Evolutionary conservation across 1,284 basidiomycete species (phyloP), one percentile per base, ranked within the genome.

Genomic region (Rhodotorula sp.): DNA sequence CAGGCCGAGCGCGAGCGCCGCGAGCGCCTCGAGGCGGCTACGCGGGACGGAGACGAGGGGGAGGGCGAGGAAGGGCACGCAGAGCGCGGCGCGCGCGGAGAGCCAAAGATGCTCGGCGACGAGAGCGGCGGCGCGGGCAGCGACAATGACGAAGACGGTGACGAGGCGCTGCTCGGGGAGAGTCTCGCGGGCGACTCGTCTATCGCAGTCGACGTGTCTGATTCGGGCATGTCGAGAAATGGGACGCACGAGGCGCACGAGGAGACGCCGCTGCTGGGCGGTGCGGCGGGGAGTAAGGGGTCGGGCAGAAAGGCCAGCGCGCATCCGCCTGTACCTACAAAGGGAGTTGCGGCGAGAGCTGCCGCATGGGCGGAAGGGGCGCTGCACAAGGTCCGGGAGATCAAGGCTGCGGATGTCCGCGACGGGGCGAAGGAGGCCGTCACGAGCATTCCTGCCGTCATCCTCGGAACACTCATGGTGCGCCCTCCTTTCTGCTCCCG

Each of bases 401-500:
- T 73, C 17, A 66, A 55, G 23, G 63, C 59, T 4, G 62, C 64
- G 3, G 71, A 73, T 46, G 25, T 75, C 23, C 57, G 64, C 27
- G 61, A 67, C 7, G 52, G 50, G 2, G 71, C 61, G 2, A 57
- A 67, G 46, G 63, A 50, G 14, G 65, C 62, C 2, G 71, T 73
- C 1, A 17, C 19, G 17, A 66, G 70, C 14, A 63, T 76, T 3
- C 75, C 75, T 4, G 75, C 75, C 0, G 75, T 76, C 14, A 68
- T 76, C 25, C 75, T 76, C n/a, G 75, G 74, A 68, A 34, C 34
- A 34, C 34, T 74, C 19, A 50, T 70, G 53, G 4, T 34, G 16
- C 19, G 12, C 45, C 10, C 23, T 21, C n/a, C 25, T 42, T 41
- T 42, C 45, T 44, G 14, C 12, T 34, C 57, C 34, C 13, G 21